Percentiles rank a stretch among this genome's conserved stretches.
These are phyloP conservation scores for Tilletia indica DNA, from an alignment of 1,284 basidiomycete species.

Conservation along the genomic window DNA sequence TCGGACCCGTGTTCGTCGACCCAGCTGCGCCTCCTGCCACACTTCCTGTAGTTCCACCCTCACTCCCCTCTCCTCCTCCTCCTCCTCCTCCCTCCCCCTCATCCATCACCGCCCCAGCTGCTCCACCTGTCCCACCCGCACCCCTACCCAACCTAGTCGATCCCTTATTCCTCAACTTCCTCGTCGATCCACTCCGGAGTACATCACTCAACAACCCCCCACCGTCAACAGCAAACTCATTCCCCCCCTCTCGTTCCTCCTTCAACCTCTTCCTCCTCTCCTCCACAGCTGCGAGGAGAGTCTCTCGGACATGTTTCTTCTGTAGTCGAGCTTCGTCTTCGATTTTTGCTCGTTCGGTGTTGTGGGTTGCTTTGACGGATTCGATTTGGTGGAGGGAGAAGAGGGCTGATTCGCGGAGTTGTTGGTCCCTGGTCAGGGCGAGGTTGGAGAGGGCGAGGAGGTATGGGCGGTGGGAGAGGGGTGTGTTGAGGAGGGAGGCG, in stretches of 20 bases:
- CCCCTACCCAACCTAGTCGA: not conserved
- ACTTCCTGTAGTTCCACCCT: not conserved
- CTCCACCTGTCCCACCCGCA: too few species aligned
- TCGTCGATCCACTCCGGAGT: constrained; percentile 48
- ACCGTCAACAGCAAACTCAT: constrained; percentile 28
- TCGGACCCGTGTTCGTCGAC: not conserved
- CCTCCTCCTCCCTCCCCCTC: not conserved
- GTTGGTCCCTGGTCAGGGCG: constrained; percentile 43
- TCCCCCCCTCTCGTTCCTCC: constrained; percentile 51
- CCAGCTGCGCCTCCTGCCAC: not conserved
- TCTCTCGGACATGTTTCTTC: constrained; percentile 48
- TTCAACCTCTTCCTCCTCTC: constrained; percentile 47
- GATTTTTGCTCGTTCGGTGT: constrained; percentile 43
- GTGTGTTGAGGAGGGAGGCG: constrained; percentile 45
- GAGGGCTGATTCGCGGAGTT: constrained; percentile 42
- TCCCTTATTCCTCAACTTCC: constrained; percentile 54
- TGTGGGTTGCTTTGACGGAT: constrained; percentile 38
- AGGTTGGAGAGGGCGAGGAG: constrained; percentile 42
- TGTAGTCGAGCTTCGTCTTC: constrained; percentile 50
- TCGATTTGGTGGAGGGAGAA: constrained; percentile 50
- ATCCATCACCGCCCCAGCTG: not conserved
- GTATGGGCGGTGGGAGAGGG: constrained; percentile 44
- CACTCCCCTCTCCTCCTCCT: not conserved
- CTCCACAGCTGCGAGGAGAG: constrained; percentile 49
- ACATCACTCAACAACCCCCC: too few species aligned